These are phyloP conservation scores for Aspergillus flavus DNA, from an alignment of 2,329 filamentous ascomycete species.

Conservation along the genomic window DNA sequence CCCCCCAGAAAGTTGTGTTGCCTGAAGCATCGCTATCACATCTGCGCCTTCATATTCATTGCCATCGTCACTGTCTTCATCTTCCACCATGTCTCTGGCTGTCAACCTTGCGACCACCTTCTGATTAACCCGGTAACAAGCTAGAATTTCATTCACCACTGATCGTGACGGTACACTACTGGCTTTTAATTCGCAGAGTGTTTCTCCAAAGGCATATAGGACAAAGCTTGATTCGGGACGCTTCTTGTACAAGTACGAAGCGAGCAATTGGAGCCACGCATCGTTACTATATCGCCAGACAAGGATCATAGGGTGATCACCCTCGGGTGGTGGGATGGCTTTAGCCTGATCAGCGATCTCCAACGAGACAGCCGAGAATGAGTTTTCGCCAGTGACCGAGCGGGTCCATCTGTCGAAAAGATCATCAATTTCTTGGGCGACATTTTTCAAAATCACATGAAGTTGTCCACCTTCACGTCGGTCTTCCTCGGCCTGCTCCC, in stretches of 20 bases:
- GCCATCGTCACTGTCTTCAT: constrained; percentile 15
- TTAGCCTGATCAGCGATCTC: constrained; percentile 31
- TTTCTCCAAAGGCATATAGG: constrained; percentile 38
- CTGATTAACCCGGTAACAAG: constrained; percentile 36
- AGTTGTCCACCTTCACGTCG: constrained; percentile 20
- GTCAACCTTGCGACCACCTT: constrained; percentile 32
- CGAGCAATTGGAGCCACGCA: constrained; percentile 40
- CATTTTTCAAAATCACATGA: constrained; percentile 18
- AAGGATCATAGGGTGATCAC: constrained; percentile 36
- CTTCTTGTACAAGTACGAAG: constrained; percentile 40
- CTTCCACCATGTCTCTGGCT: constrained; percentile 21
- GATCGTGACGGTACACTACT: constrained; percentile 26
- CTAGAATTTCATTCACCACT: constrained; percentile 31
- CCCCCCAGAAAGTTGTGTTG: constrained; percentile 15
- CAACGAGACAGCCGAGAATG: constrained; percentile 28
- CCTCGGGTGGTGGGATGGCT: constrained; percentile 33
- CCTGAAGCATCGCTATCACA: constrained; percentile 29
- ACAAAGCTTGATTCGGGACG: constrained; percentile 26
- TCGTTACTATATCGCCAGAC: constrained; percentile 36
- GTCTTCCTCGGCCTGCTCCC: constrained; percentile 24
- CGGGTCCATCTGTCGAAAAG: constrained; percentile 25
- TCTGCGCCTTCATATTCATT: constrained; percentile 35
- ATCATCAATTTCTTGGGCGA: constrained; percentile 24
- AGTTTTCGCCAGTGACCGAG: constrained; percentile 10
- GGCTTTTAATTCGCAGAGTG: constrained; percentile 37